These are phyloP conservation scores for Penicillium canariense DNA, from an alignment of 495 filamentous ascomycete species.

Conservation along the genomic window DNA sequence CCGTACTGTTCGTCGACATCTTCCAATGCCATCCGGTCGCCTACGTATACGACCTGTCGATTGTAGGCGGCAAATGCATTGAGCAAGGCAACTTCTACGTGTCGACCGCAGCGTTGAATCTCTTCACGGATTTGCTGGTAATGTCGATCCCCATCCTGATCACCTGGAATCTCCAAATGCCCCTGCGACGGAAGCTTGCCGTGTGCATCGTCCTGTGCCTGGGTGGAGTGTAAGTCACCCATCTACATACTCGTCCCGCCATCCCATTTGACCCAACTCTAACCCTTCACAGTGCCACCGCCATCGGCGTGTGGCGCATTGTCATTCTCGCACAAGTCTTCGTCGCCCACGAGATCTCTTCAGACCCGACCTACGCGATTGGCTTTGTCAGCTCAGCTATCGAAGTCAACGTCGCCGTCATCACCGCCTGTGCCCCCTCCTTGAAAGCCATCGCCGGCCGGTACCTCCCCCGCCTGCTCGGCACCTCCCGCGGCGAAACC, in stretches of 20 bases:
- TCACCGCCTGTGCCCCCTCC: conserved; percentile 45
- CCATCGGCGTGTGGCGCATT: conserved; percentile 39
- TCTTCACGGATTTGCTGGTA: conserved; percentile 48
- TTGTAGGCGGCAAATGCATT: conserved; percentile 41
- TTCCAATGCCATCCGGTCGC: conserved; percentile 53
- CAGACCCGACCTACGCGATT: conserved; percentile 37
- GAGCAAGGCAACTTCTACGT: conserved; percentile 43
- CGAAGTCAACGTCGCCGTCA: conserved; percentile 54
- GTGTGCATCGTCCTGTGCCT: conserved; percentile 43
- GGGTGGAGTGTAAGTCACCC: conserved; percentile 37
- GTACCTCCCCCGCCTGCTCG: conserved; percentile 21
- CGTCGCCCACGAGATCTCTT: conserved; percentile 1
- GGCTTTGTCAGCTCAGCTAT: conserved; percentile 52
- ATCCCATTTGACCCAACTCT: neutral
- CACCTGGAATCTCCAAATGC: conserved; percentile 46
- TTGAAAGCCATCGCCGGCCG: conserved; percentile 24
- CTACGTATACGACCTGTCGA: conserved; percentile 40
- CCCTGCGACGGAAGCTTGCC: conserved; percentile 40
- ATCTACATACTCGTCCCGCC: neutral
- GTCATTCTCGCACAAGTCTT: conserved; percentile 26
- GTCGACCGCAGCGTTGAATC: conserved; percentile 40
- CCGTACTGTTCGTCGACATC: conserved; percentile 55
- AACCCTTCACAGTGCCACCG: conserved; percentile 43
- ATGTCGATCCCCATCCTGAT: conserved; percentile 49
- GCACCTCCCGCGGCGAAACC: conserved; percentile 12